Base-by-base conservation (phyloP, 176 grass and related monocot genomes). In the Triticum monococcum region DNA sequence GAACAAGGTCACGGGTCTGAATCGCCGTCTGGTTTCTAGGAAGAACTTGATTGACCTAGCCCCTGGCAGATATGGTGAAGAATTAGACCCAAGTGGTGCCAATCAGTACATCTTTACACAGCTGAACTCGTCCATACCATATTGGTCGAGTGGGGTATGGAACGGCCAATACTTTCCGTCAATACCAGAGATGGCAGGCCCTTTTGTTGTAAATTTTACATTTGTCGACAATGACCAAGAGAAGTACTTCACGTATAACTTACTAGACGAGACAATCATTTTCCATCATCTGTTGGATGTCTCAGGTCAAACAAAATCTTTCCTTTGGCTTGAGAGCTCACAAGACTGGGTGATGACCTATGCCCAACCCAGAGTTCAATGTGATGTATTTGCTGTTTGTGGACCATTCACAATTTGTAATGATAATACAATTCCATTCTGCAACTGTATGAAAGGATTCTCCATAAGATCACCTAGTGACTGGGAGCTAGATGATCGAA, bases 371-470 rank as follows among this genome's bases (percentile, higher is more conserved):
- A 79, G 38, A 81, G 31, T 64, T 41, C 86, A 79, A 32, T 95
- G 93, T 72, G 83, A 88, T 78, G 90, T 79, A 25, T 87, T 60
- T 43, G 80, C 75, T 73, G 75, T 89, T 41, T 95, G 88, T 23
- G 88, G 90, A 68, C 69, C 93, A 82, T 95, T 87, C 68, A 87
- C 83, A 48, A 68, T 68, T 56, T 95, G 90, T 68, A 68, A 90
- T 62, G 80, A 86, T 6, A 83, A 73, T 65, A 77, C 33, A 2
- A 43, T 81, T 72, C 30, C 43, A 30, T 80, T 48, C 37, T 95
- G 93, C 56, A 78, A 89, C 12, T 95, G 90, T 38, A 70, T 91
- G 62, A 80, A 92, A 22, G 93, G 90, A 28, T 95, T 90, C 68
- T 82, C 54, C 50, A 61, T 69, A 64, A 67, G 46, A 77, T 77